phyloP scores from a whole-genome alignment of 129 eudicot genomes.

The Pittosporum tobira region DNA sequence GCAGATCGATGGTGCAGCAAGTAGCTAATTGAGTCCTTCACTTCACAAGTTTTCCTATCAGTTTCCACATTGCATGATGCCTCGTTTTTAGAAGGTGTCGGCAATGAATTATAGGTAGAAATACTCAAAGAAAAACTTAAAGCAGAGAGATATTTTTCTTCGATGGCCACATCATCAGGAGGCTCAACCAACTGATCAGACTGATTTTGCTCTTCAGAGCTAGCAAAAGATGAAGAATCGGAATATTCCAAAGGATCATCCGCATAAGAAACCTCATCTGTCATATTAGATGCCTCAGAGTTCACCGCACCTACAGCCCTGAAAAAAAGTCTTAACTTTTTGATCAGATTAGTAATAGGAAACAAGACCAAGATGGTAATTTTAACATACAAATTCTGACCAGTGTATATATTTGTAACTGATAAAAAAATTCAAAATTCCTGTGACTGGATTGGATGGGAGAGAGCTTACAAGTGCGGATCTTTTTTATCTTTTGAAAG shows the following conservation, averaged over 20 bases:
- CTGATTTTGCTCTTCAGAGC: conserved; percentile 48
- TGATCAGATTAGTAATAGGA: conserved; percentile 3
- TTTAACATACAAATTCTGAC: neutral
- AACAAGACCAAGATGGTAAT: neutral
- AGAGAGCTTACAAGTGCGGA: conserved; percentile 41
- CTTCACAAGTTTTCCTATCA: conserved; percentile 11
- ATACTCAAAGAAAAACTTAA: conserved; percentile 38
- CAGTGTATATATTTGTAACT: no score
- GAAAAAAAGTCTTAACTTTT: neutral
- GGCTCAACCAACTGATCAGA: conserved; percentile 22
- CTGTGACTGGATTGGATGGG: conserved; percentile 1
- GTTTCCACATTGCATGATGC: conserved; percentile 17
- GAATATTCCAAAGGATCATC: conserved; percentile 49
- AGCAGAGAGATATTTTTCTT: conserved; percentile 54
- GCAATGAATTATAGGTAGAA: conserved; percentile 15
- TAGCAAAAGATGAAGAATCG: conserved; percentile 57
- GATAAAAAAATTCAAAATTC: no score
- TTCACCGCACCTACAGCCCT: conserved; percentile 36
- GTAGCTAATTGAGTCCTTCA: conserved; percentile 7
- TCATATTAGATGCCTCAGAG: conserved; percentile 47
- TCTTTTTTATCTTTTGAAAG: conserved; percentile 22
- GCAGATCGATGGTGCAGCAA: conserved; percentile 12
- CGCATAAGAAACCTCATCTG: conserved; percentile 41
- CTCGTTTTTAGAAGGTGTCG: conserved; percentile 26
- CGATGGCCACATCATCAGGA: conserved; percentile 22